Base-by-base conservation (phyloP, 768 basidiomycete genomes). In the Mycena maculata region DNA sequence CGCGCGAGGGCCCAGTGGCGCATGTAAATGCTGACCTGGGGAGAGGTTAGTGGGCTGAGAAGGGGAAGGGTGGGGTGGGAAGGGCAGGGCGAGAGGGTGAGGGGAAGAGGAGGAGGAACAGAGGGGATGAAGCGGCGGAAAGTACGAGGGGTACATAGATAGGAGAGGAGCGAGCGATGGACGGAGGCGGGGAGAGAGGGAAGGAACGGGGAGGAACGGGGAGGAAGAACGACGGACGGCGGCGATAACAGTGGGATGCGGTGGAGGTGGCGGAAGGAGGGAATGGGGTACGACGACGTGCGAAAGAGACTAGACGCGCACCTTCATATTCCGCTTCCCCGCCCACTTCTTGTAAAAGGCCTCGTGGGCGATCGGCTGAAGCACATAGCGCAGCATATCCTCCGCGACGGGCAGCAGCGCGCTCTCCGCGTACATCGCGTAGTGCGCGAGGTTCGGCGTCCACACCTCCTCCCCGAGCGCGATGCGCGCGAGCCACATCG, bases 311-410 rank as follows among this genome's bases (percentile, higher is more conserved):
- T n/a, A n/a, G n/a, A n/a, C n/a, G n/a, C n/a, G n/a, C n/a, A 95
- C 94, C 86, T 94, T 95, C 82, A 93, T 82, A 80, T 88, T 94
- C 55, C 88, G 91, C 80, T 92, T 94, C 30, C 88, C 86, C 0
- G 93, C 90, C 74, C 96, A 98, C 81, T 98, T 98, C 81, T 92
- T 92, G 82, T 87, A 90, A 76, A 98, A 91, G 30, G 88, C 88
- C 55, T 93, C 88, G 65, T 95, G 91, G 52, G 83, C 84, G 54
- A 91, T 76, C 4, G 91, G 87, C 72, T 91, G 86, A 58, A 95
- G 82, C 63, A 97, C 82, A 74, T 95, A 96, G 78, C 94, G 92
- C 71, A 98, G 75, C 92, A 98, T 95, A 68, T 93, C 73, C 74
- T 91, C 93, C 0, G 94, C 96, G 0, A 88, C 89, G 0, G 94